Conservation (phyloP, 2,329 filamentous ascomycete species). For the Tolypocladium tropicale region DNA sequence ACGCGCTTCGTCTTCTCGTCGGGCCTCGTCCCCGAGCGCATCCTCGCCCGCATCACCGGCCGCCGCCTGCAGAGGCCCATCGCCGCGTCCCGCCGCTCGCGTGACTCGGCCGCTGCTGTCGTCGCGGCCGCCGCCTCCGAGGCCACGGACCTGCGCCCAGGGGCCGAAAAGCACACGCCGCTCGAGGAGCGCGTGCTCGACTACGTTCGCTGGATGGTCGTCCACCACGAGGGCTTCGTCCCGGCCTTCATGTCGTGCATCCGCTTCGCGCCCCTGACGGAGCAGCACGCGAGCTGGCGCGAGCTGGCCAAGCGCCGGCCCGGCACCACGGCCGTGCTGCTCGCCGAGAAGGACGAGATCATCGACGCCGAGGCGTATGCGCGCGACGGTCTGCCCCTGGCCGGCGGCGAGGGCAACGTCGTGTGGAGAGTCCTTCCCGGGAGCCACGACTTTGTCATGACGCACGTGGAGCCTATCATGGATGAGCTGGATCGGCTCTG, state of each 20-base stretch:
- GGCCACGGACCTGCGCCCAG: slow-evolving; percentile 14
- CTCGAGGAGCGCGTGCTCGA: slow-evolving; percentile 37
- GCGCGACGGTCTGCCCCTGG: slow-evolving; percentile 36
- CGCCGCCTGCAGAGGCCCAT: slow-evolving; percentile 40
- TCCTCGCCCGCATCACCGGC: slow-evolving; percentile 38
- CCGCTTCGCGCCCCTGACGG: slow-evolving; percentile 41
- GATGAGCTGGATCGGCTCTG: slow-evolving; percentile 38
- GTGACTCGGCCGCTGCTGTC: slow-evolving; percentile 14
- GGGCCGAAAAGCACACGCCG: slow-evolving; percentile 12
- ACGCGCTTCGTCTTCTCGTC: slow-evolving; percentile 44
- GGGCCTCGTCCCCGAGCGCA: slow-evolving; percentile 40
- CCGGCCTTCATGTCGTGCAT: slow-evolving; percentile 50
- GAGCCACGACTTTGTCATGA: slow-evolving; percentile 54
- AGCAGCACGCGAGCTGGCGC: slow-evolving; percentile 40
- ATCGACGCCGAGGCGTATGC: slow-evolving; percentile 40
- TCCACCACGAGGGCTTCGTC: slow-evolving; percentile 46
- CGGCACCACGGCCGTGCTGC: slow-evolving; percentile 38
- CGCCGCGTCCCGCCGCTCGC: slow-evolving; percentile 18
- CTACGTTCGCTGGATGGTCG: slow-evolving; percentile 49
- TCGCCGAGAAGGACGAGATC: slow-evolving; percentile 41
- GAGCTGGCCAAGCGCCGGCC: slow-evolving; percentile 30
- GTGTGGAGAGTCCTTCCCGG: slow-evolving; percentile 41
- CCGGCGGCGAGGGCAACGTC: slow-evolving; percentile 39
- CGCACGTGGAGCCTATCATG: slow-evolving; percentile 34
- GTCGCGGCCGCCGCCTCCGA: slow-evolving; percentile 30